These are phyloP conservation scores for Elsinoe fawcettii DNA, from an alignment of 2,329 filamentous ascomycete genomes.

Conservation along the genomic window DNA sequence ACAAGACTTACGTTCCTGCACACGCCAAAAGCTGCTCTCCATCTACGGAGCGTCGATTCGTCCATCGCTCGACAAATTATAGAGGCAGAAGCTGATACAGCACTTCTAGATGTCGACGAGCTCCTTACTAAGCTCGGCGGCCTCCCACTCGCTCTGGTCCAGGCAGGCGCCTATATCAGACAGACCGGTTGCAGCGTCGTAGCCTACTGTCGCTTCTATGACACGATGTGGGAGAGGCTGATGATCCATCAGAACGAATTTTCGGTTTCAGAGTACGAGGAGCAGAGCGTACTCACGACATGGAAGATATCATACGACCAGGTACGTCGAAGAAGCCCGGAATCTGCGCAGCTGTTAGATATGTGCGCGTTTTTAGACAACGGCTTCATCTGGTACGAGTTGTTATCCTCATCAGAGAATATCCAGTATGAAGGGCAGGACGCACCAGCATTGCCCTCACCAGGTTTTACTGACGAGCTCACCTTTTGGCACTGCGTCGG, in stretches of 20 bases:
- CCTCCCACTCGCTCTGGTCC: conserved; percentile 25
- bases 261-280: not conserved
- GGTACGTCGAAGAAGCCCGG: conserved; percentile 21
- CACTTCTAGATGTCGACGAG: conserved; percentile 2
- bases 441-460: too few species aligned
- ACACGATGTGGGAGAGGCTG: conserved; percentile 15
- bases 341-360: conserved; percentile 25
- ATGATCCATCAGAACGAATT: not conserved
- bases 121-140: conserved; percentile 24
- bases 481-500: conserved; percentile 21
- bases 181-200: conserved; percentile 15
- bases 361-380: conserved; percentile 26
- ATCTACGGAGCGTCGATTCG: too few species aligned
- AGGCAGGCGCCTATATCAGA: conserved; percentile 23
- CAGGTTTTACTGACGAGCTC: too few species aligned
- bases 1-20: conserved; percentile 16
- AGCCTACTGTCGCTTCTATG: conserved; percentile 16
- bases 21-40: too few species aligned
- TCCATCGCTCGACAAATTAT: too few species aligned
- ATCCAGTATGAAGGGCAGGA: too few species aligned
- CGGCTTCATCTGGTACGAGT: conserved; percentile 25
- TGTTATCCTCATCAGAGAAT: conserved; percentile 23
- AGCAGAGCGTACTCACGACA: conserved; percentile 27
- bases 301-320: conserved; percentile 29
- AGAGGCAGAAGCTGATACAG: too few species aligned